Percentiles rank a stretch among this genome's conserved stretches.
These are phyloP conservation scores for Lasiodiplodia sp. DNA, from an alignment of 2,329 filamentous ascomycete genomes.

Conservation along the genomic window DNA sequence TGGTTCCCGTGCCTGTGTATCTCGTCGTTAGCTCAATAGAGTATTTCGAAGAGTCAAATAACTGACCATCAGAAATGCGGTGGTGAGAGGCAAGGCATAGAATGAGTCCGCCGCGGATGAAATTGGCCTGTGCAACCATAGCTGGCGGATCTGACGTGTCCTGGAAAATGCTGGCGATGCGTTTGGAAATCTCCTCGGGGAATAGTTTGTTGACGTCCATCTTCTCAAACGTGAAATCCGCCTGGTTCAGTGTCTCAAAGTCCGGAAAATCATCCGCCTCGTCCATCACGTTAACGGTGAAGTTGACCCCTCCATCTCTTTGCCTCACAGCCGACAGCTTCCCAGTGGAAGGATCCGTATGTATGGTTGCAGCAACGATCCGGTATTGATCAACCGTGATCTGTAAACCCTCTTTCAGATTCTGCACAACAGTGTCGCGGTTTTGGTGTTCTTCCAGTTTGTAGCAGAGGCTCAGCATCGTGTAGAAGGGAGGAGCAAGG, in stretches of 20 bases:
- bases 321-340: slow-evolving; percentile 34
- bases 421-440: slow-evolving; percentile 28
- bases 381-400: slow-evolving; percentile 33
- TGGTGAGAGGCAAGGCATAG: slow-evolving; percentile 40
- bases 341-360: slow-evolving; percentile 31
- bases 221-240: slow-evolving; percentile 32
- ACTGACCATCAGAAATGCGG: slow-evolving; percentile 33
- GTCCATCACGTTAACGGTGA: slow-evolving; percentile 31
- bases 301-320: slow-evolving; percentile 30
- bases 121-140: slow-evolving; percentile 39
- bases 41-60: not conserved
- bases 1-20: slow-evolving; percentile 34
- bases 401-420: slow-evolving; percentile 32
- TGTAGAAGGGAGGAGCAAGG: not conserved
- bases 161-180: not conserved
- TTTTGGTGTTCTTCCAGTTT: slow-evolving; percentile 21
- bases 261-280: slow-evolving; percentile 31
- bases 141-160: slow-evolving; percentile 18
- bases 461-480: slow-evolving; percentile 35
- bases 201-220: slow-evolving; percentile 26
- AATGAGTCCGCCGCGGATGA: slow-evolving; percentile 40
- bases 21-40: not conserved
- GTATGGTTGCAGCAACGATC: slow-evolving; percentile 32
- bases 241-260: slow-evolving; percentile 33
- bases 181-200: slow-evolving; percentile 29